A percentile compares a stretch with the other conserved stretches of the same genome.
Conservation (phyloP, 208 protist genomes). For the Cochliopodium minus region DNA sequence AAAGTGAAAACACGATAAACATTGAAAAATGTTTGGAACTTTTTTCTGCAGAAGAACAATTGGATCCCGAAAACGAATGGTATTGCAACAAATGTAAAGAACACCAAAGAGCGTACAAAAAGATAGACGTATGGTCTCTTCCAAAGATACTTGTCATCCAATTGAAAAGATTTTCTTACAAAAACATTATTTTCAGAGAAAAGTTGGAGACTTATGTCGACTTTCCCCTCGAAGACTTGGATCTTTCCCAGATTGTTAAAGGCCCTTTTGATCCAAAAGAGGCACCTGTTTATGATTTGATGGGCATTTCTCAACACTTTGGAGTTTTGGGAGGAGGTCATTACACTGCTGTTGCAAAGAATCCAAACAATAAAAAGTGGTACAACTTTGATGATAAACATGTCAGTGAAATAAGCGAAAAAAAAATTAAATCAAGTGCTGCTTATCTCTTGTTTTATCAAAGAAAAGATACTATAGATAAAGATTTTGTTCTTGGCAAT, state of each 20-base stretch:
- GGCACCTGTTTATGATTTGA: conserved; percentile 45
- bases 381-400: conserved; percentile 53
- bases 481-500: too few species aligned
- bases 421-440: not conserved
- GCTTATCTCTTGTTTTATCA: not conserved
- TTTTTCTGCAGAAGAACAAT: conserved; percentile 25
- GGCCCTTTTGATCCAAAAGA: not conserved
- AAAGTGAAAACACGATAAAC: too few species aligned
- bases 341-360: conserved; percentile 54
- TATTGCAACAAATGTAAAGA: conserved; percentile 36
- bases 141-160: conserved; percentile 40
- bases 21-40: conserved; percentile 30
- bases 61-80: conserved; percentile 28
- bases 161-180: conserved; percentile 41
- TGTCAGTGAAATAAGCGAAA: conserved; percentile 13
- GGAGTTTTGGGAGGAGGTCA: conserved; percentile 67
- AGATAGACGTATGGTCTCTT: conserved; percentile 38
- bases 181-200: conserved; percentile 17
- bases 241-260: conserved; percentile 18
- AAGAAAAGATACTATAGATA: too few species aligned
- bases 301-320: conserved; percentile 61
- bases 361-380: conserved; percentile 41
- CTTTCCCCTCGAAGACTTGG: conserved; percentile 30
- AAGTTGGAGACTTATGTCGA: conserved; percentile 40
- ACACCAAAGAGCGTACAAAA: conserved; percentile 22